Evolutionary conservation across 2,329 filamentous ascomycete species (phyloP), one percentile per base, ranked within the genome.

Genomic region (Botrytis byssoidea): DNA sequence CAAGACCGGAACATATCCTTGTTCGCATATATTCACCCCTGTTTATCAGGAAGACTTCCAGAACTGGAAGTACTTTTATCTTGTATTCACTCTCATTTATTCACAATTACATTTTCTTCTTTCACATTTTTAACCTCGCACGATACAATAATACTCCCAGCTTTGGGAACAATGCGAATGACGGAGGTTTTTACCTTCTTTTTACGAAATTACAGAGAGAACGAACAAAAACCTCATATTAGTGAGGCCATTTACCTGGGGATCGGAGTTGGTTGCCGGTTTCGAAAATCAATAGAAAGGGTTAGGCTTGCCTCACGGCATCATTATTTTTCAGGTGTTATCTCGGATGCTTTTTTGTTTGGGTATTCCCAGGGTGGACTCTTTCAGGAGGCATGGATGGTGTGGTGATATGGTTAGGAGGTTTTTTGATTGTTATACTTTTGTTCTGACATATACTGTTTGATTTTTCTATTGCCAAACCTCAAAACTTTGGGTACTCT

Each of bases 281-380:
- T 70, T 63, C 12, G 25, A 71, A 71, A 71, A 40, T 37, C 10
- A 35, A 44, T 70, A 70, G 67, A 71, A 57, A 51, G 60, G 60
- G 61, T 44, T 66, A 66, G 70, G 70, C 32, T 55, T 66, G 70
- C 70, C 70, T 71, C 70, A 57, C 70, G 70, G 70, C 70, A 55
- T 32, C 61, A 66, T 71, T 42, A 6, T 42, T 66, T 65, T 66
- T 29, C 46, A 40, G 70, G 46, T 66, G 70, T 71, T 66, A 9
- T 16, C 48, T 63, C 32, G 46, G 44, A 55, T 55, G 48, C 12
- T n/a, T 55, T 40, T 57, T 71, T 66, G 14, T 71, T 40, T 55
- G 48, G 48, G 48, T n/a, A 25, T 57, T n/a, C n/a, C 16, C n/a
- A 14, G 20, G 69, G 44, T 68, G 35, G 25, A 46, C 10, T 51